These are phyloP conservation scores for Rhinocladiella mackenziei DNA, from an alignment of 2,329 filamentous ascomycete genomes.

Conservation along the genomic window DNA sequence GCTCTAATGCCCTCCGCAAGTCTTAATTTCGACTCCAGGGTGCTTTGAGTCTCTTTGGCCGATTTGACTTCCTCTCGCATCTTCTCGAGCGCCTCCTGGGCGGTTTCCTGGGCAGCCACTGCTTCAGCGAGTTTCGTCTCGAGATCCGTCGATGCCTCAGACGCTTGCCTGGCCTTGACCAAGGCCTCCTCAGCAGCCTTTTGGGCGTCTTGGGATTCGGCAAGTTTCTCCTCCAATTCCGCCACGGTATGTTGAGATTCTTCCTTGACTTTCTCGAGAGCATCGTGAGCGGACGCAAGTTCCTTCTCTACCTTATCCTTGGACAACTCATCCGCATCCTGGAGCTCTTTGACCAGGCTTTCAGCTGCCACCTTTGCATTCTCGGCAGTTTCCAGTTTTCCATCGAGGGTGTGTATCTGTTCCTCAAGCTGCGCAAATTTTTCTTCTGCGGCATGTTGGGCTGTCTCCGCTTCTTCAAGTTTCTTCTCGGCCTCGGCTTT, in stretches of 20 bases:
- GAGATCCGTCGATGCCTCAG: slow-evolving; percentile 5
- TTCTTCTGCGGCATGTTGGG: not conserved
- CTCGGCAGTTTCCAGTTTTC: slow-evolving; percentile 5
- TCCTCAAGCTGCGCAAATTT: slow-evolving; percentile 1
- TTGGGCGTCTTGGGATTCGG: slow-evolving; percentile 4
- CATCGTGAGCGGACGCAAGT: slow-evolving; percentile 5
- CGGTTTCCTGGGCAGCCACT: not conserved
- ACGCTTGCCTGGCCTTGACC: slow-evolving; percentile 5
- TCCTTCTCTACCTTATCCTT: slow-evolving; percentile 5
- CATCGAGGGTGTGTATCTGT: slow-evolving; percentile 5
- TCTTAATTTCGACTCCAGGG: slow-evolving; percentile 4
- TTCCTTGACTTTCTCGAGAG: slow-evolving; percentile 7
- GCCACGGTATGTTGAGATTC: slow-evolving; percentile 2
- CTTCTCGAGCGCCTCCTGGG: slow-evolving; percentile 7
- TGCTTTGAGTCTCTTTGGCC: slow-evolving; percentile 6
- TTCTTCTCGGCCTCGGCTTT: slow-evolving; percentile 10
- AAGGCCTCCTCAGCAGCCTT: slow-evolving; percentile 9
- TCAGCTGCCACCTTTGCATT: slow-evolving; percentile 6
- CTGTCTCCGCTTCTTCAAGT: slow-evolving; percentile 10
- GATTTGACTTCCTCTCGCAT: slow-evolving; percentile 6
- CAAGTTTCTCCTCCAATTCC: slow-evolving; percentile 10
- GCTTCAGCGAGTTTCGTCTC: not conserved
- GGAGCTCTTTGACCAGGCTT: slow-evolving; percentile 1
- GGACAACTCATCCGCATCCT: slow-evolving; percentile 4
- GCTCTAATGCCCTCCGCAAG: slow-evolving; percentile 3